These are phyloP conservation scores for Tubosaeta sp. DNA, from an alignment of 768 basidiomycete species.

Conservation along the genomic window DNA sequence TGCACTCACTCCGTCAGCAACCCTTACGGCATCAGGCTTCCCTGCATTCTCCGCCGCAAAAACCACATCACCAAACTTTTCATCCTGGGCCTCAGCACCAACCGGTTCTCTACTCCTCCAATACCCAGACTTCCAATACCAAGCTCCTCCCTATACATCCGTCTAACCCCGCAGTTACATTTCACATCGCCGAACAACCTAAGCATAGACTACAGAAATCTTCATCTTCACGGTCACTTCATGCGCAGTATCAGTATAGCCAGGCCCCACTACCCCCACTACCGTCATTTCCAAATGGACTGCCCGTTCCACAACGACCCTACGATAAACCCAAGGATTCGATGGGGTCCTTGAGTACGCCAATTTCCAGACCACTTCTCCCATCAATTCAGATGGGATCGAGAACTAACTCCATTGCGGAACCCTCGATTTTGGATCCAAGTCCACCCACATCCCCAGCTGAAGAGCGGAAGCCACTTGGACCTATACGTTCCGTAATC, in stretches of 20 bases:
- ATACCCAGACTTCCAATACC: constrained; percentile 3
- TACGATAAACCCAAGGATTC: constrained; percentile 20
- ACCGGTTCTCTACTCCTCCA: constrained; percentile 5
- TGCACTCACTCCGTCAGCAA: constrained; percentile 29
- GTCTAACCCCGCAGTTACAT: constrained; percentile 6
- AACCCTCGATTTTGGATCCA: constrained; percentile 56
- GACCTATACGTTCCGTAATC: constrained; percentile 72
- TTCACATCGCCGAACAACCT: constrained; percentile 46
- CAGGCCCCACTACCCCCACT: constrained; percentile 32
- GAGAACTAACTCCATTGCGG: constrained; percentile 47
- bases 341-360: constrained; percentile 26
- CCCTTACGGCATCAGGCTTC: constrained; percentile 18
- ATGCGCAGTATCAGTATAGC: constrained; percentile 47
- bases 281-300: constrained; percentile 34
- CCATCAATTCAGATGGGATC: constrained; percentile 60
- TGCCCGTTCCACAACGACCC: constrained; percentile 28
- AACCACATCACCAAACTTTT: constrained; percentile 10
- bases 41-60: constrained; percentile 10
- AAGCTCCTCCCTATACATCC: constrained; percentile 10
- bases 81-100: constrained; percentile 16
- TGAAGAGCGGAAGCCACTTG: constrained; percentile 48
- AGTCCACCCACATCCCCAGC: constrained; percentile 85
- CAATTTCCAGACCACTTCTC: constrained; percentile 48
- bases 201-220: constrained; percentile 43
- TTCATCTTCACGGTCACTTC: constrained; percentile 56